Evolutionary conservation across 1,284 basidiomycete genomes (phyloP), one percentile per base, ranked within the genome.

Genomic region (Ganoderma meredithae): DNA sequence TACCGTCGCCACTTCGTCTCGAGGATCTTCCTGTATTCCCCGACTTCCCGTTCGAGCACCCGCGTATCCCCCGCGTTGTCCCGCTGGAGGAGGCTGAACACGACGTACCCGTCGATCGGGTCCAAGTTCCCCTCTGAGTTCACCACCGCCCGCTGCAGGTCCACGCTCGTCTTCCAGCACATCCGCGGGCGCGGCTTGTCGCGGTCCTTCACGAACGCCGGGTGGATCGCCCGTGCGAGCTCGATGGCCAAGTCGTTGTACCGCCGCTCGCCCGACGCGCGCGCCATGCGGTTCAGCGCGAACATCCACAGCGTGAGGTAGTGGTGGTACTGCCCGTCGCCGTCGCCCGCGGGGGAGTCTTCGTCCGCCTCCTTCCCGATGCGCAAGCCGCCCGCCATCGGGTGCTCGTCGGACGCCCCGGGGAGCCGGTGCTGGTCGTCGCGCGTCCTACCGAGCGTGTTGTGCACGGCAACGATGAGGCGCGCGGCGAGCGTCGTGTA

Each of bases 261-360:
- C 25, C 61, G 64, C 43, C 60, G 67, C 58, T 76, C 74, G 19
- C 71, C 69, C 5, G 75, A 62, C 19, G 69, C 72, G 52, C 69
- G 65, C 58, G 72, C 67, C 66, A 77, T 72, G 39, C 78, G 71
- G 67, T 77, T 76, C 49, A 77, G 71, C 27, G 78, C 78, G 69
- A 79, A 78, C 77, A 79, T 79, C 76, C 76, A 79, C 31, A 78
- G 52, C 8, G 76, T 75, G 62, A 74, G 73, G 64, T 77, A 76
- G 68, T 76, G 76, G 69, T 76, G 75, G 67, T 77, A 78, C 69
- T 79, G 76, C 17, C 77, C 77, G 68, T 76, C 74, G 52, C 75
- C 71, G 62, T 76, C 73, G 66, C 75, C 62, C 22, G 60, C 60
- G 17, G 68, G 66, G 49, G 70, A 69, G 61, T 71, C 71, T 40